phyloP scores from a whole-genome alignment of 148 eudicot genomes.

The Rhododendron simsii region DNA sequence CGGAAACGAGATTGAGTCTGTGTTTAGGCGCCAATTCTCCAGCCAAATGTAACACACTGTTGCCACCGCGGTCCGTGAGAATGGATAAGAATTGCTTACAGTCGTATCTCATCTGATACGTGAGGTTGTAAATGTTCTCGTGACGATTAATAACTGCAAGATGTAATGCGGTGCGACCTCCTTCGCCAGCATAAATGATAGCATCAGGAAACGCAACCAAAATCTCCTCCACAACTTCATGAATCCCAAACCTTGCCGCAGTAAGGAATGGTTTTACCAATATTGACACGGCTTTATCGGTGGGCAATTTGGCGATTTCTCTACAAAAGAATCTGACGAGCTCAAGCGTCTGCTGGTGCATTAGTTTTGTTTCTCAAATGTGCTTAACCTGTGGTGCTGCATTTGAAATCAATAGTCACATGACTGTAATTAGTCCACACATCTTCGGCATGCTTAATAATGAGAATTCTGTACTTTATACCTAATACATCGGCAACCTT shows the following conservation, averaged over 20 bases:
- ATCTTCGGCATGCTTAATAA: background rate
- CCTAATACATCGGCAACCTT: background rate
- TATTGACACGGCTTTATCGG: background rate
- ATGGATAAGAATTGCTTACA: background rate
- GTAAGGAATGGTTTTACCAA: background rate
- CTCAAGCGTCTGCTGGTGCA: constrained; percentile 14
- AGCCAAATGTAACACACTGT: constrained; percentile 3
- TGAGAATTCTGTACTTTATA: background rate
- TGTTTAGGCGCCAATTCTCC: constrained; percentile 14
- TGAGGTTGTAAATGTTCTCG: background rate
- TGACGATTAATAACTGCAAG: constrained; percentile 15
- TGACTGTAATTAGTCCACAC: background rate
- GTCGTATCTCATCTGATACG: constrained; percentile 6
- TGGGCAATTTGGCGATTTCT: background rate
- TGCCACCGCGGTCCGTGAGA: background rate
- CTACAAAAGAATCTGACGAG: constrained; percentile 13
- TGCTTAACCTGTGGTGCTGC: background rate
- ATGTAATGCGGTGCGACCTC: background rate
- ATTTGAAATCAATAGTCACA: background rate
- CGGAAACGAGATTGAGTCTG: constrained; percentile 14
- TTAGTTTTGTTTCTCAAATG: constrained; percentile 8
- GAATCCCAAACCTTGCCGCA: constrained; percentile 10
- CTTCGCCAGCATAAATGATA: background rate
- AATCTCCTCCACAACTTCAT: constrained; percentile 23
- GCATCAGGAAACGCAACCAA: constrained; percentile 12